Evolutionary conservation across 169 alveolate genomes (phyloP).

Genomic region (Cryptosporidium bovis): DNA sequence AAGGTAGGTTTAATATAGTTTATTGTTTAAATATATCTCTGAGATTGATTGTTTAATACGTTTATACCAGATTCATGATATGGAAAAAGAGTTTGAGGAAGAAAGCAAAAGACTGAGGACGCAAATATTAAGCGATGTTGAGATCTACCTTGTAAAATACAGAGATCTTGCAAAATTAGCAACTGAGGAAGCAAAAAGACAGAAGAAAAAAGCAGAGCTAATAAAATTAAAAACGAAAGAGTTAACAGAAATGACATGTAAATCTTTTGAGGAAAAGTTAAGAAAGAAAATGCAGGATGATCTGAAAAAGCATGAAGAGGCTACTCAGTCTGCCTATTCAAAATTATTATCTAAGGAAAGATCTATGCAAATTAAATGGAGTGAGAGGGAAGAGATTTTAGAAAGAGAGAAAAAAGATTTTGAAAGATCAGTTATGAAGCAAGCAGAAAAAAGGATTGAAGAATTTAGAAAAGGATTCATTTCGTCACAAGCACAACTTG

Average conservation of each 20-base stretch:
- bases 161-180: conserved; percentile 65
- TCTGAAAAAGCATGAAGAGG: conserved; percentile 53
- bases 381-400: conserved; percentile 50
- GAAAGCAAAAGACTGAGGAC: conserved; percentile 43
- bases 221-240: conserved; percentile 59
- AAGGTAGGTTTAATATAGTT: conserved; percentile 26
- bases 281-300: conserved; percentile 46
- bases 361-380: conserved; percentile 53
- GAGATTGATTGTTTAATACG: background rate
- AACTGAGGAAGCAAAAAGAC: conserved; percentile 73
- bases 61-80: conserved; percentile 36
- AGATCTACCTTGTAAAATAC: conserved; percentile 41
- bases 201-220: conserved; percentile 41
- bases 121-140: conserved; percentile 49
- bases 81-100: conserved; percentile 55
- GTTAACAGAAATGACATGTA: conserved; percentile 59
- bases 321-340: conserved; percentile 52
- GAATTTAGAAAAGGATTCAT: conserved; percentile 68
- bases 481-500: conserved; percentile 48
- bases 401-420: conserved; percentile 68
- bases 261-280: conserved; percentile 59
- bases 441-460: conserved; percentile 72
- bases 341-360: conserved; percentile 23
- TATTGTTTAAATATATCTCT: too few relatives aligned
- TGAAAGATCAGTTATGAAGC: conserved; percentile 41